Conservation (phyloP, 1,139 yeast species). For the Meyerozyma guilliermondii region DNA sequence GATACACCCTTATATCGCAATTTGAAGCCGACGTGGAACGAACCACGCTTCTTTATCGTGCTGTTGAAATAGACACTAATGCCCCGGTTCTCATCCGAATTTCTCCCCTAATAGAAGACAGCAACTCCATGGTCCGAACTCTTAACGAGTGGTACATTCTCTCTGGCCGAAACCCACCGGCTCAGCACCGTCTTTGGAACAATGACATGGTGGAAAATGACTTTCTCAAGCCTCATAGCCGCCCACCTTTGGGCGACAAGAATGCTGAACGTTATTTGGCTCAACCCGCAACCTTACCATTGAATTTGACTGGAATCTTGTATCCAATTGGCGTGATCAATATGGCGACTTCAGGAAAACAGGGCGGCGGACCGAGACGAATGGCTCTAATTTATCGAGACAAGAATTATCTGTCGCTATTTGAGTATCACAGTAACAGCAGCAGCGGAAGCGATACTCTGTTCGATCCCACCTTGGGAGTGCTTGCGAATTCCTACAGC, state of each 20-base stretch:
- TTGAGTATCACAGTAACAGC: conserved; percentile 10
- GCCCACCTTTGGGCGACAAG: conserved; percentile 4
- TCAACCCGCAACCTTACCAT: conserved; percentile 24
- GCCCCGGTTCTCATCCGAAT: conserved; percentile 20
- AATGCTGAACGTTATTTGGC: not conserved
- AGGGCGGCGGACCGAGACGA: conserved; percentile 11
- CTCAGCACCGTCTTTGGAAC: conserved; percentile 14
- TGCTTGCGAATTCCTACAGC: not conserved
- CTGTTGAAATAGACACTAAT: conserved; percentile 10
- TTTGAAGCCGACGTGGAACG: conserved; percentile 12
- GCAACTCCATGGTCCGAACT: conserved; percentile 19
- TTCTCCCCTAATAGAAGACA: conserved; percentile 20
- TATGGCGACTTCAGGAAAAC: conserved; percentile 2
- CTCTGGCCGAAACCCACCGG: conserved; percentile 19
- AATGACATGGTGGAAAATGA: conserved; percentile 15
- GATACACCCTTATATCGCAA: conserved; percentile 19
- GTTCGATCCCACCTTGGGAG: not conserved
- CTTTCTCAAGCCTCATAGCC: conserved; percentile 9
- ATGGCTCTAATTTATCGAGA: conserved; percentile 25
- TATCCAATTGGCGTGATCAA: conserved; percentile 24
- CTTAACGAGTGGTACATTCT: conserved; percentile 33
- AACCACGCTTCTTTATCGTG: conserved; percentile 17
- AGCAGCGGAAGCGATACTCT: not conserved
- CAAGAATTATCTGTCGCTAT: conserved; percentile 18
- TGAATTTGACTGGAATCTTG: conserved; percentile 22